Conservation (phyloP, 441 rosid genomes). For the Manihot esculenta region DNA sequence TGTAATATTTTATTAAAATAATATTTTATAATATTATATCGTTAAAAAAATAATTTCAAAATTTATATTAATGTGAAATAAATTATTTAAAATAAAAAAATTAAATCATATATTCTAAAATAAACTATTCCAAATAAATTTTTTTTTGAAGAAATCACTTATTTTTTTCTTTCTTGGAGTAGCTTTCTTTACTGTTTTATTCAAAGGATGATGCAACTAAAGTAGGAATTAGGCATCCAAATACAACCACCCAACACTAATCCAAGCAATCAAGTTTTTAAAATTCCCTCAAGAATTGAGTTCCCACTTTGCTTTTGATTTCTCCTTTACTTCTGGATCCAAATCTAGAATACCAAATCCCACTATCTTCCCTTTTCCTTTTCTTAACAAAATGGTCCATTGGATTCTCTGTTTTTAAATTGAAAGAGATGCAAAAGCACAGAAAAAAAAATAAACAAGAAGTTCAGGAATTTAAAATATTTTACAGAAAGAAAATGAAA, state of each 20-base stretch:
- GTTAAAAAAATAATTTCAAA: too few relatives aligned
- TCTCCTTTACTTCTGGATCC: neutral
- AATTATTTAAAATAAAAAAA: too few relatives aligned
- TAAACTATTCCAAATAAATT: too few relatives aligned
- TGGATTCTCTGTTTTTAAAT: neutral
- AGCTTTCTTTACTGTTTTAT: conserved; percentile 20
- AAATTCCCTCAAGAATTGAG: neutral
- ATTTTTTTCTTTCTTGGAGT: too few relatives aligned
- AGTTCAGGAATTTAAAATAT: conserved; percentile 17
- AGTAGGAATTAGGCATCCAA: conserved; percentile 26
- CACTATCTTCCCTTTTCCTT: neutral
- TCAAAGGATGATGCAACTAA: conserved; percentile 14
- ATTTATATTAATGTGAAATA: too few relatives aligned
- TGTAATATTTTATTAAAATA: too few relatives aligned
- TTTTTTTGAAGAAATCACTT: too few relatives aligned
- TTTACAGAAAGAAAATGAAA: conserved; percentile 32
- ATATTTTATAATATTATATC: too few relatives aligned
- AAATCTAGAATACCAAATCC: conserved; percentile 11
- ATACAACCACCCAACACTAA: neutral
- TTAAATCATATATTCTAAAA: too few relatives aligned
- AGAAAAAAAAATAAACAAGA: neutral
- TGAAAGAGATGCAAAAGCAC: neutral
- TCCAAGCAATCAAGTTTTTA: neutral
- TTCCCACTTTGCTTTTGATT: neutral
- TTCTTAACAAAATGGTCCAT: neutral